phyloP scores from a whole-genome alignment of 768 basidiomycete species.

The Leccinum olivaceopallidum region DNA sequence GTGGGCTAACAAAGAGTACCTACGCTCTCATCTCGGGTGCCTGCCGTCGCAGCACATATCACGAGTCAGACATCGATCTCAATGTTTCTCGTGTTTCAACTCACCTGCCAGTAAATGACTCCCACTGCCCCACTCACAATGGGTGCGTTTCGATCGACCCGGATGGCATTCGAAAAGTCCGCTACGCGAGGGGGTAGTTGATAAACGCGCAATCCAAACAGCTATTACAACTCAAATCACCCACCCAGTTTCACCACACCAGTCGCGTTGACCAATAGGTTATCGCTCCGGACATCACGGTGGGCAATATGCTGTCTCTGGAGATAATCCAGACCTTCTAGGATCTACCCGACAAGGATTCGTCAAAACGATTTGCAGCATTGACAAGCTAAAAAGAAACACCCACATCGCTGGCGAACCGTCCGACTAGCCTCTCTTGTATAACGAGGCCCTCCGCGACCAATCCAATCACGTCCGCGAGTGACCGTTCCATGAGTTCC shows the following conservation, averaged over 20 bases:
- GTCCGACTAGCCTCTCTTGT: slow-evolving; percentile 67
- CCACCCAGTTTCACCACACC: slow-evolving; percentile 76
- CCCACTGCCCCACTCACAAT: slow-evolving; percentile 61
- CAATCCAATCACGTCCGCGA: slow-evolving; percentile 76
- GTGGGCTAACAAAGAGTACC: slow-evolving; percentile 24
- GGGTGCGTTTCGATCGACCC: slow-evolving; percentile 51
- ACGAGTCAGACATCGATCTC: slow-evolving; percentile 1
- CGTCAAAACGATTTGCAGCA: slow-evolving; percentile 1
- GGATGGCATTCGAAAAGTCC: slow-evolving; percentile 79
- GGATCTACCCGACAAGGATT: slow-evolving; percentile 42
- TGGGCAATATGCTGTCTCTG: slow-evolving; percentile 70
- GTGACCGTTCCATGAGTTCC: slow-evolving; percentile 87
- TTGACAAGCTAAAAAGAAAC: slow-evolving; percentile 1
- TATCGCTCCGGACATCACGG: slow-evolving; percentile 83
- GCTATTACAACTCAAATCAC: slow-evolving; percentile 22
- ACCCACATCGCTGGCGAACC: slow-evolving; percentile 78
- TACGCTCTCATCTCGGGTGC: slow-evolving; percentile 78
- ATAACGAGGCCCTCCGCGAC: slow-evolving; percentile 61
- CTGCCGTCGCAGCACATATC: slow-evolving; percentile 21
- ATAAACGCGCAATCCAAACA: slow-evolving; percentile 3
- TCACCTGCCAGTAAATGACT: slow-evolving; percentile 78
- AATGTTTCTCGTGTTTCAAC: slow-evolving; percentile 15
- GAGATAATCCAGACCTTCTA: slow-evolving; percentile 67
- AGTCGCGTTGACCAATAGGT: slow-evolving; percentile 65
- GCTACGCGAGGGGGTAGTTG: slow-evolving; percentile 39